A percentile compares a stretch with the other conserved stretches of the same genome.
phyloP scores from a whole-genome alignment of 495 filamentous ascomycete species.

The Melanomma pulvis-pyrius region DNA sequence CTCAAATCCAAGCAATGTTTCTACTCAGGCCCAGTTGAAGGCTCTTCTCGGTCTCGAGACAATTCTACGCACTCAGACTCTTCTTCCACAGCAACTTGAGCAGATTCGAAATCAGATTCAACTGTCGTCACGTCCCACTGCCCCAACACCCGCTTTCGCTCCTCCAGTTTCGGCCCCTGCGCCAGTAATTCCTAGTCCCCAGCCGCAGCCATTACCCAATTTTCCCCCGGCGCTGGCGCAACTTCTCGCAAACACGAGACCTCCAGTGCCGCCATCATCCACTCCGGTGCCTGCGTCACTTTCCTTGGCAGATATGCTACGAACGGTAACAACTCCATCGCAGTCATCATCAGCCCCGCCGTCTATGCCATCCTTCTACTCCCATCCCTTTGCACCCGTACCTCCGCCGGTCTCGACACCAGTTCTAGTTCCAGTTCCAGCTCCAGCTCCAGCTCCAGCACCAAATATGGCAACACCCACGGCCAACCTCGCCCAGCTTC shows the following conservation, averaged over 20 bases:
- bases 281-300: conserved; percentile 47
- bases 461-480: conserved; percentile 16
- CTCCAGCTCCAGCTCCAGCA: neutral
- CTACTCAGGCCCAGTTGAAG: conserved; percentile 75
- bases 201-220: conserved; percentile 38
- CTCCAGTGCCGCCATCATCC: conserved; percentile 33
- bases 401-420: conserved; percentile 32
- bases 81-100: conserved; percentile 79
- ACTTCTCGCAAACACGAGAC: conserved; percentile 18
- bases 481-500: conserved; percentile 10
- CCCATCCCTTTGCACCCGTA: conserved; percentile 39
- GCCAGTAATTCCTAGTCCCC: neutral
- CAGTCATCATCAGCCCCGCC: conserved; percentile 17
- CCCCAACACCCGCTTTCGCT: conserved; percentile 4
- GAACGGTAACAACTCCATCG: conserved; percentile 7
- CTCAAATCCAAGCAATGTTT: conserved; percentile 69
- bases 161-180: conserved; percentile 7
- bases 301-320: conserved; percentile 41
- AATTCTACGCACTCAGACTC: conserved; percentile 75
- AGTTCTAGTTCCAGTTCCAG: conserved; percentile 14
- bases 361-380: conserved; percentile 38
- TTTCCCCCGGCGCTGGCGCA: conserved; percentile 35
- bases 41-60: conserved; percentile 83
- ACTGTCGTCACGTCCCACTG: conserved; percentile 46
- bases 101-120: conserved; percentile 62